Evolutionary conservation across 768 basidiomycete species (phyloP).

Genomic region (Mycena latifolia): DNA sequence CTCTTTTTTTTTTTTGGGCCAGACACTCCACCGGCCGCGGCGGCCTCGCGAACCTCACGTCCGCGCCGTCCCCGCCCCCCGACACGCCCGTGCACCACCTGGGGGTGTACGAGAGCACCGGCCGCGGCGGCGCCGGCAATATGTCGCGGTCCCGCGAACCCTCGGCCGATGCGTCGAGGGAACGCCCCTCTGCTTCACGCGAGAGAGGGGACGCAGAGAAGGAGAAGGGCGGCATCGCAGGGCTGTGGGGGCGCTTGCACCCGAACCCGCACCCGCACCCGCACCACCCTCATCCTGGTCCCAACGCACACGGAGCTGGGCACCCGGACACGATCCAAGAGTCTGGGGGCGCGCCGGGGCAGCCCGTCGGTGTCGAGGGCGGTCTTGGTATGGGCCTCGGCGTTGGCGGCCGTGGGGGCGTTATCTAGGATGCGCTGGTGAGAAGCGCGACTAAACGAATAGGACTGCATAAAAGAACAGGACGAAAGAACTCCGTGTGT

Average conservation of each 20-base stretch:
- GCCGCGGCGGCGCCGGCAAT: conserved; percentile 76
- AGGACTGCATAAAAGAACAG: too few species aligned
- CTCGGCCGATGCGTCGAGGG: background rate
- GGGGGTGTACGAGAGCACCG: conserved; percentile 54
- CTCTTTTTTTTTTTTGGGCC: background rate
- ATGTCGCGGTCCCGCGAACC: conserved; percentile 55
- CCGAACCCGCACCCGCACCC: background rate
- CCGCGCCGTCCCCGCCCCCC: conserved; percentile 48
- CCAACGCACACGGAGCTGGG: too few species aligned
- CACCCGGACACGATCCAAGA: too few species aligned
- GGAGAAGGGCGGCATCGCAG: conserved; percentile 25
- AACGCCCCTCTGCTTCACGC: background rate
- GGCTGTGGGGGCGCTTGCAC: conserved; percentile 30
- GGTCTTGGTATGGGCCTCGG: too few species aligned
- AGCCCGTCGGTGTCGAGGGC: too few species aligned
- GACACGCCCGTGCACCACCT: conserved; percentile 45
- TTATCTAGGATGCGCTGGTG: too few species aligned
- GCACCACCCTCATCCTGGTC: too few species aligned
- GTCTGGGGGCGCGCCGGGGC: too few species aligned
- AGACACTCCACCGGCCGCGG: conserved; percentile 81
- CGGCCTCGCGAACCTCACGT: conserved; percentile 72
- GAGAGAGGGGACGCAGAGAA: background rate
- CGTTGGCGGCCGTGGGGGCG: too few species aligned
- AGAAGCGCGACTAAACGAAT: too few species aligned
- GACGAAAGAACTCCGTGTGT: too few species aligned